Base-by-base conservation (phyloP, 441 rosid species). In the Biscutella laevigata region DNA sequence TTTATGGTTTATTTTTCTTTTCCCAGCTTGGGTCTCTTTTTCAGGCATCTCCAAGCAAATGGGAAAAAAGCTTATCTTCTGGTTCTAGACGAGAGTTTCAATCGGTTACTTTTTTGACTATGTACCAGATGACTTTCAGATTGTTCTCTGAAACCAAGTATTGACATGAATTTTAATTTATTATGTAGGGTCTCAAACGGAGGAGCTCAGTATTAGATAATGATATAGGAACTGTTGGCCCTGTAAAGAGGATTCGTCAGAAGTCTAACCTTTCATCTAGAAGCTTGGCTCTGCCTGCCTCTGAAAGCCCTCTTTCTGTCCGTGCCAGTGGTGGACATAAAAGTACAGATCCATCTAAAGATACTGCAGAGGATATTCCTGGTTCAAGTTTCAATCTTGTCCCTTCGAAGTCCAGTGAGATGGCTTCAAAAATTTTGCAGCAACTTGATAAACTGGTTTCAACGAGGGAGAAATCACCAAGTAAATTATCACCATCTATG, bases 191-290 rank as follows among this genome's bases (percentile, higher is more conserved):
- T 66, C 72, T 77, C 48, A 94, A 92, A 67, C 79, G 95, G 44
- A 70, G 92, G 71, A 83, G 80, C 65, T 79, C 90, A 11, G 81
- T 75, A 39, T 74, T 94, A 21, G 95, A 94, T 39, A 78, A 65
- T 77, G 94, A 77, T 70, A 71, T 84, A n/a, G 86, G 88, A 43
- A 77, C 95, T 57, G 70, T 71, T 48, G 94, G 88, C 46, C 85
- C 97, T 60, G 73, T 88, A 57, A 89, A 97, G 28, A 85, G 97
- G 69, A 84, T 84, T 64, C 88, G 96, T 43, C 95, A 88, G 62
- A 94, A 88, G 57, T 76, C 90, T 29, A 83, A 76, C 61, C 76
- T 84, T 58, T 66, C 74, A 9, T 67, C 74, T 67, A 74, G 59
- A 71, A 74, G 26, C 62, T 65, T 72, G 62, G 62, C 71, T 50